Evolutionary conservation across 352 stramenopile species (phyloP).

Genomic region (Pythium aphanidermatum): DNA sequence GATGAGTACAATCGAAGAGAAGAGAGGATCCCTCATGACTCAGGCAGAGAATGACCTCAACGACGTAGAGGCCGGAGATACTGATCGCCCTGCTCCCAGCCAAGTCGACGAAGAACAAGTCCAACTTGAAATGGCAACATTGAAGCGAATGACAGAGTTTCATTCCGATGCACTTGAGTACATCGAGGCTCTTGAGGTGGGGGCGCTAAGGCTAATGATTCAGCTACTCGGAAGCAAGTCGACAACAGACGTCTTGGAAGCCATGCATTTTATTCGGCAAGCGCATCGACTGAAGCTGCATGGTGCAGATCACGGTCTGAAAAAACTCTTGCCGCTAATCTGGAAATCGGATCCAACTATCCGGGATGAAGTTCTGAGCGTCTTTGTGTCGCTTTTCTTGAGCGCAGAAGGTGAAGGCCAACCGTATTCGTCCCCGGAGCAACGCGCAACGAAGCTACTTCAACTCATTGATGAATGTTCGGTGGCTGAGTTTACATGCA

Average conservation of each 20-base stretch:
- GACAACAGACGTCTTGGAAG: slow-evolving; percentile 89
- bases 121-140: slow-evolving; percentile 70
- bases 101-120: slow-evolving; percentile 36
- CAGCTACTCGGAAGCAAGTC: slow-evolving; percentile 89
- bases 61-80: slow-evolving; percentile 37
- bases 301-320: slow-evolving; percentile 88
- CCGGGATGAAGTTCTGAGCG: slow-evolving; percentile 88
- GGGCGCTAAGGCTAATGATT: slow-evolving; percentile 67
- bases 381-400: slow-evolving; percentile 69
- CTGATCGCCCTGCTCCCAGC: slow-evolving; percentile 10
- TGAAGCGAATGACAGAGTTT: slow-evolving; percentile 86
- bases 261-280: slow-evolving; percentile 92
- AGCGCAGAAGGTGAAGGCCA: slow-evolving; percentile 39
- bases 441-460: slow-evolving; percentile 59
- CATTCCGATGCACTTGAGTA: slow-evolving; percentile 89
- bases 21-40: slow-evolving; percentile 72
- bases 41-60: slow-evolving; percentile 73
- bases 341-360: slow-evolving; percentile 87
- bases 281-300: slow-evolving; percentile 87
- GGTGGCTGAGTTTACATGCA: slow-evolving; percentile 66
- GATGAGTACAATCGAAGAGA: slow-evolving; percentile 54
- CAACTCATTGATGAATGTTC: slow-evolving; percentile 75
- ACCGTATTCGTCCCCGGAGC: slow-evolving; percentile 32
- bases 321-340: slow-evolving; percentile 88
- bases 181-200: slow-evolving; percentile 87